These are phyloP conservation scores for Kandelia obovata DNA, from an alignment of 345 rosid species.

Conservation along the genomic window DNA sequence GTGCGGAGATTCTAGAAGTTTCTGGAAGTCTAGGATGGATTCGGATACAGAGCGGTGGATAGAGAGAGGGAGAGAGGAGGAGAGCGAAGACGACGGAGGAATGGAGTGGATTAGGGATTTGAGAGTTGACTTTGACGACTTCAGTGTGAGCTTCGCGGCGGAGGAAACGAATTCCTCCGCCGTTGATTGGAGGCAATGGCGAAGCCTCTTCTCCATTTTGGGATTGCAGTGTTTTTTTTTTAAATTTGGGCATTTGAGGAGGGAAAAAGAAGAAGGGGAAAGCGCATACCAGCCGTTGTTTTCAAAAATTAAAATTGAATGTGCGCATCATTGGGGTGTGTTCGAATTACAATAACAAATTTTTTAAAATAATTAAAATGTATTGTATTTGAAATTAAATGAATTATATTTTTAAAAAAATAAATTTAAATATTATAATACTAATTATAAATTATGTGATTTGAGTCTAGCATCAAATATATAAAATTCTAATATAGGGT, in stretches of 20 bases:
- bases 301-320: too few species aligned
- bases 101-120: conserved; percentile 55
- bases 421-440: too few species aligned
- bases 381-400: too few species aligned
- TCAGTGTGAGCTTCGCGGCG: conserved; percentile 42
- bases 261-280: neutral
- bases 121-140: conserved; percentile 62
- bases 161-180: conserved; percentile 65
- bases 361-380: too few species aligned
- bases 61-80: conserved; percentile 53
- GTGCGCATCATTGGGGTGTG: too few species aligned
- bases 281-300: too few species aligned
- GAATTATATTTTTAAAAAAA: too few species aligned
- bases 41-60: conserved; percentile 43
- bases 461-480: too few species aligned
- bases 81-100: conserved; percentile 46
- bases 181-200: conserved; percentile 62
- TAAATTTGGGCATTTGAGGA: neutral
- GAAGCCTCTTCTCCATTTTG: conserved; percentile 70
- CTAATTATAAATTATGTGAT: too few species aligned
- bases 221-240: neutral
- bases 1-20: conserved; percentile 12
- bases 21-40: conserved; percentile 39
- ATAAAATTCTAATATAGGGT: too few species aligned
- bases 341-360: too few species aligned